Base-by-base conservation (phyloP, 225 moss, liverwort and hornwort genomes). In the Marchantia polymorpha region DNA sequence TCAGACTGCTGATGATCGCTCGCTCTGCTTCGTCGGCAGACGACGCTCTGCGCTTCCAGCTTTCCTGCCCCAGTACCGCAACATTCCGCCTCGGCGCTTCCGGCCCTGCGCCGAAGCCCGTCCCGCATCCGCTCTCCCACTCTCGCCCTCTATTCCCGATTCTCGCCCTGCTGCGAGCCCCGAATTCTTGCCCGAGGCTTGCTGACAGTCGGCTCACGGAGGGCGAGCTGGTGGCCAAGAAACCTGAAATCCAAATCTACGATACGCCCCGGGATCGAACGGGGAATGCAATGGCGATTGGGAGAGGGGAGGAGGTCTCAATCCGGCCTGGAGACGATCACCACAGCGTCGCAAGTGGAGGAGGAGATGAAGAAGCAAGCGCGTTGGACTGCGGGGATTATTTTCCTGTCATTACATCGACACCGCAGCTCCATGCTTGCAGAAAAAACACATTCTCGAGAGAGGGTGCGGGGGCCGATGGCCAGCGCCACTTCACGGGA, bases 111-210 rank as follows among this genome's bases (percentile, higher is more conserved):
- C 31, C 15, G 31, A 46, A 76, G 19, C 58, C 60, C 60, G 31
- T 59, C 52, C 17, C 76, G 59, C 73, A 73, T 73, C 73, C 73
- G 30, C 73, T n/a, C n/a, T n/a, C n/a, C n/a, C n/a, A n/a, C n/a
- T n/a, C n/a, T n/a, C n/a, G n/a, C 22, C 26, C 23, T 9, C 7
- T 19, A 50, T 22, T 15, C 53, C 51, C 14, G 2, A 13, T 3
- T n/a, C n/a, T n/a, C 13, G 56, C 56, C 9, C 56, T 8, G 13
- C 14, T 56, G 2, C 19, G 13, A 56, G 19, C 56, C 1, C 19
- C 19, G 56, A 13, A 56, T 19, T 19, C 56, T 56, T 56, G 56
- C 9, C 19, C 19, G 56, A 56, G 39, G 39, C 39, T 39, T 39
- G 5, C 39, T 39, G 10, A 55, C 55, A 64, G 22, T 14, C 63